phyloP scores from a whole-genome alignment of 208 protist species.

The Leishmania amazonensis region DNA sequence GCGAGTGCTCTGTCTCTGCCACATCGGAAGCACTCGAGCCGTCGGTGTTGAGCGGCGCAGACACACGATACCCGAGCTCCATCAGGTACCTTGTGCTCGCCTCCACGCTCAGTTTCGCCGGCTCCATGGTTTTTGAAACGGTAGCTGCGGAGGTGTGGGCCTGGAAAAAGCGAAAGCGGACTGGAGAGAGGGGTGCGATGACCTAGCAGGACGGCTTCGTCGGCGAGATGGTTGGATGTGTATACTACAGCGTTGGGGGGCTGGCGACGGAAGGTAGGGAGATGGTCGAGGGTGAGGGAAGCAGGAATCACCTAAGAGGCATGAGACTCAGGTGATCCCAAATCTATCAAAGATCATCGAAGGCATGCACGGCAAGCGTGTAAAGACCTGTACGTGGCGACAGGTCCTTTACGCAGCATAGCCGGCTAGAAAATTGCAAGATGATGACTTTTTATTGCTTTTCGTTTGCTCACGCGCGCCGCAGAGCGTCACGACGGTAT shows the following conservation, averaged over 20 bases:
- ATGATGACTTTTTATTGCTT: background rate
- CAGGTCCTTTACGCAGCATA: background rate
- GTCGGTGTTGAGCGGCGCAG: background rate
- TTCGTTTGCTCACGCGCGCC: no score
- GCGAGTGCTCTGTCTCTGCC: background rate
- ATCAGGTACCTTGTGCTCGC: constrained; percentile 5
- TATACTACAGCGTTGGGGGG: background rate
- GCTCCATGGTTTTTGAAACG: background rate
- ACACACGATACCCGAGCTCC: constrained; percentile 13
- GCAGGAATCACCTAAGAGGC: background rate
- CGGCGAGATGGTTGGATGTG: background rate
- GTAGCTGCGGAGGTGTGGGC: no score
- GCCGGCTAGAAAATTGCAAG: background rate
- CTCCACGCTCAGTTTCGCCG: constrained; percentile 8
- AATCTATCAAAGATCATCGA: background rate
- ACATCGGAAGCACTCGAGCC: background rate
- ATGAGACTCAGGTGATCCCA: background rate
- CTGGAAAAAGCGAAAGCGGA: background rate
- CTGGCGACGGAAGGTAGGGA: background rate
- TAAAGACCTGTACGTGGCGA: background rate
- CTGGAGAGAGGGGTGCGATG: background rate
- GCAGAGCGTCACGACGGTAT: no score
- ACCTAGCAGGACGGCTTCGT: background rate
- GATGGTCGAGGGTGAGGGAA: background rate
- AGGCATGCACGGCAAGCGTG: background rate